phyloP scores from a whole-genome alignment of 2,329 filamentous ascomycete species.

The Xylaria digitata region DNA sequence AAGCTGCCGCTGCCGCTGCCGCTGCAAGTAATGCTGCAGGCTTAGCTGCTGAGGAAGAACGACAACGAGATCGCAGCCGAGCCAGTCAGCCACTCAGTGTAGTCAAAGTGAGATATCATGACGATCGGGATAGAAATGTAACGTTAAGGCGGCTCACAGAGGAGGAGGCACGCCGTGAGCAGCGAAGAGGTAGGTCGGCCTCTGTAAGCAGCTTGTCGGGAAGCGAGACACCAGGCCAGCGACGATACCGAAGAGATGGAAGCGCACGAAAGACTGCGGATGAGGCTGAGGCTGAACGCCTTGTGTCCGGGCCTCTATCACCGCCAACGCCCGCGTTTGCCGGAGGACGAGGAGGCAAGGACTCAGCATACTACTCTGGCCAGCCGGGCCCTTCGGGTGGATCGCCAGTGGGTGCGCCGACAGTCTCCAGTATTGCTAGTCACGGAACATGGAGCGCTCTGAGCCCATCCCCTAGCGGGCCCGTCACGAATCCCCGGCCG shows the following conservation, averaged over 20 bases:
- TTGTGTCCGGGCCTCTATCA: conserved; percentile 57
- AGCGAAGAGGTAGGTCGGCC: conserved; percentile 57
- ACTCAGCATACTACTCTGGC: conserved; percentile 72
- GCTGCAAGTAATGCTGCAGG: conserved; percentile 61
- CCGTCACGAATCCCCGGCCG: conserved; percentile 47
- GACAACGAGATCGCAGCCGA: conserved; percentile 54
- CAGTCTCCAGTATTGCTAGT: conserved; percentile 60
- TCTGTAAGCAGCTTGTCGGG: conserved; percentile 68
- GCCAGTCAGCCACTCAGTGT: conserved; percentile 65
- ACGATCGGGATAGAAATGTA: conserved; percentile 70
- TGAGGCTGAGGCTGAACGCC: conserved; percentile 57
- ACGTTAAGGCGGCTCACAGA: conserved; percentile 71
- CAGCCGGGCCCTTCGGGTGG: conserved; percentile 57
- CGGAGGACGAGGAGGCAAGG: conserved; percentile 62
- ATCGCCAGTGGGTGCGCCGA: conserved; percentile 54
- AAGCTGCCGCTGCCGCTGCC: conserved; percentile 60
- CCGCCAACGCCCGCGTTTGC: conserved; percentile 69
- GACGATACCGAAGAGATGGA: conserved; percentile 66
- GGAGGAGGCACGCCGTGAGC: conserved; percentile 63
- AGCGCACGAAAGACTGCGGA: conserved; percentile 59
- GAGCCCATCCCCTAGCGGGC: conserved; percentile 60
- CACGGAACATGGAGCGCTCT: conserved; percentile 67
- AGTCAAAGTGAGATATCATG: conserved; percentile 69
- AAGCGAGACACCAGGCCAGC: conserved; percentile 61
- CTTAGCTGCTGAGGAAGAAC: conserved; percentile 61